These are phyloP conservation scores for Ramaria sp. DNA, from an alignment of 768 basidiomycete species.

Conservation along the genomic window DNA sequence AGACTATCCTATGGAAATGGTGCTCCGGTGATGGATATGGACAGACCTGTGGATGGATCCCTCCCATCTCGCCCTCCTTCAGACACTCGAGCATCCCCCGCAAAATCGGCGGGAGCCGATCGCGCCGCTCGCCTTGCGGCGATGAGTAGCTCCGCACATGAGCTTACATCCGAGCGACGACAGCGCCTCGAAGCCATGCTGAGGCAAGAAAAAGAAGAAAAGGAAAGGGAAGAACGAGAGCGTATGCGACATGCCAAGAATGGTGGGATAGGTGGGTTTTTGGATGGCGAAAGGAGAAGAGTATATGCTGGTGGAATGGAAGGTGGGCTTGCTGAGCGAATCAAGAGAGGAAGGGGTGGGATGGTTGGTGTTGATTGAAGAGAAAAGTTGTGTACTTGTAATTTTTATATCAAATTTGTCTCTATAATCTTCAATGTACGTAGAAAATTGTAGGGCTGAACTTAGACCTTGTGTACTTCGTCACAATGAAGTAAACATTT, in stretches of 20 bases:
- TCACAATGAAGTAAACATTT: too few species aligned
- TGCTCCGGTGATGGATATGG: constrained; percentile 28
- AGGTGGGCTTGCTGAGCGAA: constrained; percentile 71
- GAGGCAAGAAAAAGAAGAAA: constrained; percentile 68
- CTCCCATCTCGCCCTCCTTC: constrained; percentile 16
- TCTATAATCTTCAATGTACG: not conserved
- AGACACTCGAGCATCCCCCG: constrained; percentile 12
- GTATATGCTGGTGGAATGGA: constrained; percentile 51
- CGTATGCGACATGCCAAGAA: constrained; percentile 43
- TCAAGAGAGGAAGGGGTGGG: constrained; percentile 59
- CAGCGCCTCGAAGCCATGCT: constrained; percentile 57
- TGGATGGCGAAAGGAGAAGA: constrained; percentile 74
- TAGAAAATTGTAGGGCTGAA: not conserved
- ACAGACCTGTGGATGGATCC: constrained; percentile 12
- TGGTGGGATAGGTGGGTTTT: constrained; percentile 71
- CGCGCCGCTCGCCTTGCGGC: constrained; percentile 83
- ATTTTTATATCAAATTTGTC: not conserved
- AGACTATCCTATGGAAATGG: not conserved
- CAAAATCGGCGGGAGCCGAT: constrained; percentile 28
- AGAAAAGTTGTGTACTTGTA: not conserved
- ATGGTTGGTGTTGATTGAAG: constrained; percentile 32
- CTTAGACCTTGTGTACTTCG: too few species aligned
- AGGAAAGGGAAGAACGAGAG: constrained; percentile 58
- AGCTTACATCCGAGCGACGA: constrained; percentile 57
- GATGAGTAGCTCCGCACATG: constrained; percentile 70